phyloP scores from a whole-genome alignment of 2,329 filamentous ascomycete genomes.

The Pestalotiopsis fici region DNA sequence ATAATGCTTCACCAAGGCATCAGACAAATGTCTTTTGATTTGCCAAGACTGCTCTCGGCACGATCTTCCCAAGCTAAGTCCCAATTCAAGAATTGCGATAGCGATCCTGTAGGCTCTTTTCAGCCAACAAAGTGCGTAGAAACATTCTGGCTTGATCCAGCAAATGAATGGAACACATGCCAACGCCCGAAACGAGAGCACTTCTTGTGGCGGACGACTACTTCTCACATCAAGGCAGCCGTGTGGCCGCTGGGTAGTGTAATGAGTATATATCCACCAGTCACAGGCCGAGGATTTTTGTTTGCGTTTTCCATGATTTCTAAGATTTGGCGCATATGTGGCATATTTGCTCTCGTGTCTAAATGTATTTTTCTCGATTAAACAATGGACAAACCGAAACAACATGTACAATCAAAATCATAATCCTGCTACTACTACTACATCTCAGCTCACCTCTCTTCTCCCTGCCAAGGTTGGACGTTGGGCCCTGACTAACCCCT shows the following conservation, averaged over 20 bases:
- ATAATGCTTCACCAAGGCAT: background rate
- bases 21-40: background rate
- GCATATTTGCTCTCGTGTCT: background rate
- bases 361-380: background rate
- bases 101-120: background rate
- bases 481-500: background rate
- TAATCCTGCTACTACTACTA: background rate
- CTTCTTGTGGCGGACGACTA: background rate
- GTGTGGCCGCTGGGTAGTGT: background rate
- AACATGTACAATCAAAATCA: background rate
- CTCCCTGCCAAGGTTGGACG: background rate
- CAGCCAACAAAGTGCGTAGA: background rate
- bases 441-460: background rate
- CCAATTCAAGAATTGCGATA: background rate
- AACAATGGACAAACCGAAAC: background rate
- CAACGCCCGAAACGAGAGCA: background rate
- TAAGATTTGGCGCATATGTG: too few relatives aligned
- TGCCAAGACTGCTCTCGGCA: background rate
- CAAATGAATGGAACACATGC: background rate
- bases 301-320: too few relatives aligned
- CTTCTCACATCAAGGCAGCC: background rate
- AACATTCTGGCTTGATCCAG: background rate
- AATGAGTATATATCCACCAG: background rate
- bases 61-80: background rate
- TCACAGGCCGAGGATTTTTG: background rate